These are phyloP conservation scores for Tetradesmus lagerheimii DNA, from an alignment of 139 green algal species.

Conservation along the genomic window DNA sequence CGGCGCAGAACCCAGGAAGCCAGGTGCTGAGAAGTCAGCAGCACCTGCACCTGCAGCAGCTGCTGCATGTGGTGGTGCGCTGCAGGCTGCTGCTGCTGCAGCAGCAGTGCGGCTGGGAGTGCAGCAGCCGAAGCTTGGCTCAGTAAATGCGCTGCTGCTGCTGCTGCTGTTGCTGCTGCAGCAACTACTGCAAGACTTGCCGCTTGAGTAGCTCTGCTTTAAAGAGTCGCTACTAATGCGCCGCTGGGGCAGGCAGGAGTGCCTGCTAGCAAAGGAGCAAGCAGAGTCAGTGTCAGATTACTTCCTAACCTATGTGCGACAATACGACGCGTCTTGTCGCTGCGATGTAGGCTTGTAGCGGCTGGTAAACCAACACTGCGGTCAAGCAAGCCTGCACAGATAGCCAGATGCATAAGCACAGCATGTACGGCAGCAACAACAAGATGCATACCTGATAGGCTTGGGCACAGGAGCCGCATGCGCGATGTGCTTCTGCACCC, in stretches of 20 bases:
- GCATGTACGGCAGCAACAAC: not conserved
- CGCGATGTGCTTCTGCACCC: constrained; percentile 21
- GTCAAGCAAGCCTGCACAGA: too few species aligned
- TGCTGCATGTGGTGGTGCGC: not conserved
- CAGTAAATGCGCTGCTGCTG: not conserved
- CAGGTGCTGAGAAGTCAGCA: not conserved
- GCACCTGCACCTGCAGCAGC: not conserved
- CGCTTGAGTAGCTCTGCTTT: not conserved
- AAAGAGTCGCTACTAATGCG: not conserved
- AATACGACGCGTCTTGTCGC: too few species aligned
- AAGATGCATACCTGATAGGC: not conserved
- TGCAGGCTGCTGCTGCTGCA: not conserved
- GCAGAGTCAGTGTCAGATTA: too few species aligned
- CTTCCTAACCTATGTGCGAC: too few species aligned
- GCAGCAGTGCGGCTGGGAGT: not conserved
- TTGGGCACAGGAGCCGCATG: not conserved
- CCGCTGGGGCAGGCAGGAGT: not conserved
- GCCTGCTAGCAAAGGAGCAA: not conserved
- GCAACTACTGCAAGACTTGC: not conserved
- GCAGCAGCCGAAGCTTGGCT: not conserved
- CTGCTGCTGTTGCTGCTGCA: not conserved
- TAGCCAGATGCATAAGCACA: not conserved
- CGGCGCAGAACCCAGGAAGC: not conserved
- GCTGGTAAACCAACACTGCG: too few species aligned
- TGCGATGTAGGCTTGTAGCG: too few species aligned